Conservation (phyloP, 768 basidiomycete genomes). For the Amanita subjunquillea region DNA sequence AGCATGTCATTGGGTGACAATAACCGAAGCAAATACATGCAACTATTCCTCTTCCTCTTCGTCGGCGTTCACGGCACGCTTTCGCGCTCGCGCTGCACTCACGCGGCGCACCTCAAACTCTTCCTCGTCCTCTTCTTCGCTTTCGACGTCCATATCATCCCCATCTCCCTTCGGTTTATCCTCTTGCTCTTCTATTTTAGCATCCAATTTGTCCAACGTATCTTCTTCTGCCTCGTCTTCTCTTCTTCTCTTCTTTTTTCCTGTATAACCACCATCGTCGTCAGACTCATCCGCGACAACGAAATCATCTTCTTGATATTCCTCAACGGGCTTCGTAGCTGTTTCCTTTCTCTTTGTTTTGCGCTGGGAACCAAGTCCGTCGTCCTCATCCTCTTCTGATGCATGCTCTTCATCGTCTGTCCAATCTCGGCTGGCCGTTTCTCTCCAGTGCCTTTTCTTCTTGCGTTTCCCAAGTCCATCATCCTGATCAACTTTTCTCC, state of each 20-base stretch:
- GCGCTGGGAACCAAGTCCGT: conserved; percentile 24
- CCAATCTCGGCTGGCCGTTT: conserved; percentile 31
- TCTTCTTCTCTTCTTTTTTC: conserved; percentile 25
- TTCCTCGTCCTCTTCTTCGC: conserved; percentile 45
- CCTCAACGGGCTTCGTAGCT: conserved; percentile 44
- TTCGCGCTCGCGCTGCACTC: conserved; percentile 40
- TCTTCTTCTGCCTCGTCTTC: conserved; percentile 34
- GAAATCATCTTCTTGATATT: conserved; percentile 82
- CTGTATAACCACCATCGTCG: conserved; percentile 41
- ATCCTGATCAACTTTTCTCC: conserved; percentile 42
- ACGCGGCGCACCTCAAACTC: conserved; percentile 55
- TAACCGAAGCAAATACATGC: too few relatives aligned
- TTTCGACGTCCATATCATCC: conserved; percentile 17
- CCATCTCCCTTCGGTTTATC: conserved; percentile 22
- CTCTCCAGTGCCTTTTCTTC: conserved; percentile 33
- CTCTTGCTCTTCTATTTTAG: conserved; percentile 49
- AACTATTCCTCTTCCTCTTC: conserved; percentile 55
- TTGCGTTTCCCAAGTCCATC: conserved; percentile 37
- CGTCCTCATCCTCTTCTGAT: conserved; percentile 54
- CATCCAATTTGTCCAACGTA: conserved; percentile 61
- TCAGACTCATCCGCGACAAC: conserved; percentile 72
- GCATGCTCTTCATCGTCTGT: conserved; percentile 63
- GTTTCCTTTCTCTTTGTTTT: conserved; percentile 40
- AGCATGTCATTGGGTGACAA: background rate
- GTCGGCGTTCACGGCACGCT: conserved; percentile 46